phyloP scores from a whole-genome alignment of 139 green algal genomes.

The Chlorella sp. region DNA sequence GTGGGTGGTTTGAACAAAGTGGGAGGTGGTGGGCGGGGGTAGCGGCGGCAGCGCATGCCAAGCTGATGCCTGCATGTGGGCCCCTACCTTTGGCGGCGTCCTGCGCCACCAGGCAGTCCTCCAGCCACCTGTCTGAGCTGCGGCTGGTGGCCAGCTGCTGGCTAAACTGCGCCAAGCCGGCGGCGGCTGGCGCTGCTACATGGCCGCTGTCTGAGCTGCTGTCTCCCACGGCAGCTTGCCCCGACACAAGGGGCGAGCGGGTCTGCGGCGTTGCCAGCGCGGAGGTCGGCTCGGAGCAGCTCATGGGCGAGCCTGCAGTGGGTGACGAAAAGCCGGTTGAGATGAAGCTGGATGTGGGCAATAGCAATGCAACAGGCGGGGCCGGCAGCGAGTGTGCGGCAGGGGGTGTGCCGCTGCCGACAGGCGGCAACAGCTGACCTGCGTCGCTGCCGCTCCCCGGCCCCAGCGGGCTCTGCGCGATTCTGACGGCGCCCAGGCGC shows the following conservation, averaged over 20 bases:
- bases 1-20: too few relatives aligned
- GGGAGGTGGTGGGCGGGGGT: neutral
- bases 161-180: neutral
- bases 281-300: neutral
- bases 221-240: neutral
- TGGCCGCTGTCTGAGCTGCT: neutral
- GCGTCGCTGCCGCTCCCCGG: neutral
- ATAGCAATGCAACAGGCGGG: neutral
- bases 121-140: slow-evolving; percentile 22
- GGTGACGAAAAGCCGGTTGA: neutral
- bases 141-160: neutral
- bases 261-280: slow-evolving; percentile 8
- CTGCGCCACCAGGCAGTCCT: neutral
- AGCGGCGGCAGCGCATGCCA: neutral
- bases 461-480: slow-evolving; percentile 12
- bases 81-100: neutral
- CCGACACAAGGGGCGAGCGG: slow-evolving; percentile 2
- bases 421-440: neutral
- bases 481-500: slow-evolving; percentile 8
- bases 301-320: slow-evolving; percentile 5
- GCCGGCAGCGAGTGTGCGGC: neutral
- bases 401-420: neutral
- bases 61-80: neutral
- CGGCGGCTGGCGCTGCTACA: neutral
- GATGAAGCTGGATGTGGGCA: neutral